Evolutionary conservation across 2,329 filamentous ascomycete species (phyloP).

Genomic region (Claviceps monticola): DNA sequence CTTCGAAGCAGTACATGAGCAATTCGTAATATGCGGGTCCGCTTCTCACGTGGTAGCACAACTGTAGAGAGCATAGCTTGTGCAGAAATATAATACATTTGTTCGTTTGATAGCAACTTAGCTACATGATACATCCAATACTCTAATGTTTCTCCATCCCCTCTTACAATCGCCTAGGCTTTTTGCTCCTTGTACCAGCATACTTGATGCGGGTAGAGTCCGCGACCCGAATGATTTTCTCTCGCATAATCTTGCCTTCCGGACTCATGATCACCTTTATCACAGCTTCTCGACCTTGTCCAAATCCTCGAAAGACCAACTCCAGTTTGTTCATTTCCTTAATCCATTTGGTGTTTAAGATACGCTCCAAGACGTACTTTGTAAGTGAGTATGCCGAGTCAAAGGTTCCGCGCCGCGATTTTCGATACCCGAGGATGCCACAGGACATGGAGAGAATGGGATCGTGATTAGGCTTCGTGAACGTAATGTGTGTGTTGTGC

Average conservation of each 20-base stretch:
- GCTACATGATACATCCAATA: background rate
- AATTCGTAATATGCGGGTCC: background rate
- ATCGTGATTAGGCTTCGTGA: constrained; percentile 68
- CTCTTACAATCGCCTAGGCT: constrained; percentile 58
- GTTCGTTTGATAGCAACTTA: background rate
- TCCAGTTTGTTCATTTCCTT: constrained; percentile 65
- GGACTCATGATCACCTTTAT: constrained; percentile 77
- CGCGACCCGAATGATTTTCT: constrained; percentile 63
- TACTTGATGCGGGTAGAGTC: constrained; percentile 90
- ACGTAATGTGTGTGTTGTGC: constrained; percentile 91
- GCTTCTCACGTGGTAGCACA: constrained; percentile 4
- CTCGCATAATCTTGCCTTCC: constrained; percentile 64
- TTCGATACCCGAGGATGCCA: constrained; percentile 86
- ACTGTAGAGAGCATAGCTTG: constrained; percentile 20
- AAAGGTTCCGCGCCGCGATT: constrained; percentile 66
- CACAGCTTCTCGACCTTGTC: constrained; percentile 73
- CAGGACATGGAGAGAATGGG: constrained; percentile 67
- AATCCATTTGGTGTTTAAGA: constrained; percentile 70
- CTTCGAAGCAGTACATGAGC: background rate
- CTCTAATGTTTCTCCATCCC: background rate
- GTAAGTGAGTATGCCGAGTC: constrained; percentile 87
- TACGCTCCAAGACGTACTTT: constrained; percentile 67
- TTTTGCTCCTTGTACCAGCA: constrained; percentile 78
- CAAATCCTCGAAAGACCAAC: constrained; percentile 74
- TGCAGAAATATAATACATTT: constrained; percentile 22